These are phyloP conservation scores for Neospora caninum DNA, from an alignment of 169 alveolate species.

Conservation along the genomic window DNA sequence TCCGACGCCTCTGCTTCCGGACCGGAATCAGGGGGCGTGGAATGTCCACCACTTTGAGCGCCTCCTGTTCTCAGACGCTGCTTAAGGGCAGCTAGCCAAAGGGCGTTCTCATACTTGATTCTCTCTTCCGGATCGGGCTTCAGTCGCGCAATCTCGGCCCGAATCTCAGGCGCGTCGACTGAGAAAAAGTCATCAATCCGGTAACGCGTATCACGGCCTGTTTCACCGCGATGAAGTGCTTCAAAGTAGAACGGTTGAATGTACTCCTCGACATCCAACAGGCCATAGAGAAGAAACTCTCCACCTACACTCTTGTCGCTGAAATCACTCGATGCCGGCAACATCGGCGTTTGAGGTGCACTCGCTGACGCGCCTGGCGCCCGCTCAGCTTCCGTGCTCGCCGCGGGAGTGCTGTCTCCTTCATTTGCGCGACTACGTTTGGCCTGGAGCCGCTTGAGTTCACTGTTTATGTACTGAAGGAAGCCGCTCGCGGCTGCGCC, in stretches of 20 bases:
- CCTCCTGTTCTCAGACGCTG: slow-evolving; percentile 9
- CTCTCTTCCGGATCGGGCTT: background rate
- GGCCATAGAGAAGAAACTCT: background rate
- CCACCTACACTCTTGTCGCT: background rate
- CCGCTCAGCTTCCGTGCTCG: background rate
- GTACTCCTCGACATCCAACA: background rate
- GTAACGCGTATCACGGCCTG: background rate
- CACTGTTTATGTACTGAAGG: background rate
- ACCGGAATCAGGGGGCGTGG: background rate
- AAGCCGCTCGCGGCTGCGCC: background rate
- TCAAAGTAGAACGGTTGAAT: slow-evolving; percentile 3
- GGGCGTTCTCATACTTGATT: background rate
- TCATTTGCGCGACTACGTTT: background rate
- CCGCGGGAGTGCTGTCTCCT: background rate
- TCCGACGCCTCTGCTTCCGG: background rate
- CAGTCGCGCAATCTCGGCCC: background rate
- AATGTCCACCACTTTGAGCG: too few relatives aligned
- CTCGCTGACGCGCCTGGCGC: background rate
- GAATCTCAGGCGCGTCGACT: background rate
- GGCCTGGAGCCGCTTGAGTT: background rate
- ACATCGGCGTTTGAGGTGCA: background rate
- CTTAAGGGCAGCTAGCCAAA: background rate
- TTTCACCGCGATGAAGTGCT: background rate
- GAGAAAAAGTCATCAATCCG: background rate
- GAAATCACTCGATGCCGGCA: background rate